Conservation (phyloP, 164 flowering plant species). For the Tinospora cordifolia region DNA sequence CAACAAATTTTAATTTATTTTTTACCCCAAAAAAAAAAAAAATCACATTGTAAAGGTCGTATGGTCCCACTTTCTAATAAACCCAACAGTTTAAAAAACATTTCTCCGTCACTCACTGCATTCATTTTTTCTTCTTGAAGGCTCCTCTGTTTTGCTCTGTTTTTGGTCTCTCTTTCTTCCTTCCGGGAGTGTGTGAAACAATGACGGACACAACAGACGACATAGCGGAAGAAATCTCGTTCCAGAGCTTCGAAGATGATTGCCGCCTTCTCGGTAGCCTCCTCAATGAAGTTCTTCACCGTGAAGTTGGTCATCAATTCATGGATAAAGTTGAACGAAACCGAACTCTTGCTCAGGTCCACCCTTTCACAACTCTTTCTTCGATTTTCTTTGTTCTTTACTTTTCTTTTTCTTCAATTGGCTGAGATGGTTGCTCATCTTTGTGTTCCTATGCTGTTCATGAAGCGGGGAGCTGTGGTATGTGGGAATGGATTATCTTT, state of each 20-base stretch:
- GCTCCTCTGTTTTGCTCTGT: not conserved
- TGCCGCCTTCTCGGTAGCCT: constrained; percentile 60
- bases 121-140: not conserved
- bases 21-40: no score
- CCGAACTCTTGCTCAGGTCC: constrained; percentile 66
- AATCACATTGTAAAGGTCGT: no score
- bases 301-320: constrained; percentile 52
- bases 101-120: not conserved
- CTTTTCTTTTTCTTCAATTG: no score
- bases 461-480: no score
- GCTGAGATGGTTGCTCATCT: no score
- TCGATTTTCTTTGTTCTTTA: not conserved
- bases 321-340: constrained; percentile 58
- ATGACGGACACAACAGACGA: constrained; percentile 88
- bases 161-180: not conserved
- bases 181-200: not conserved
- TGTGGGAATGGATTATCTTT: no score
- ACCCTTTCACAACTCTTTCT: not conserved
- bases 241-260: constrained; percentile 77
- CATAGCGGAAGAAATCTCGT: constrained; percentile 81
- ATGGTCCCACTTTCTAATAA: no score
- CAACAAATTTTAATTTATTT: no score
- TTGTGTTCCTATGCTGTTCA: no score
- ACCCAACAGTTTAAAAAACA: no score
- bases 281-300: constrained; percentile 62